Conservation (phyloP, 2,329 filamentous ascomycete genomes). For the Penicillium sp. region DNA sequence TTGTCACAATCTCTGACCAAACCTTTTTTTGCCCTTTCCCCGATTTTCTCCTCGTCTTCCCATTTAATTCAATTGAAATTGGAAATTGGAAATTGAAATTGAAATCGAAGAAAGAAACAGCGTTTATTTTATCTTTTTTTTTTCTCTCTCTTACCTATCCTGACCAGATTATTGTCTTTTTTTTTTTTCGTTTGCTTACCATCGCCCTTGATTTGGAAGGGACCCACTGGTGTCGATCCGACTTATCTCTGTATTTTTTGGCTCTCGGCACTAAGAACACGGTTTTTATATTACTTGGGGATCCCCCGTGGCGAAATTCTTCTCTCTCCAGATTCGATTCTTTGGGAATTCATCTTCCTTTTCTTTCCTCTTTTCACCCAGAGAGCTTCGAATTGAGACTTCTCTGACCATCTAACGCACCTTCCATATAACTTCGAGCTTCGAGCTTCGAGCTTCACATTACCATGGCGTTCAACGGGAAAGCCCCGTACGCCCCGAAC, state of each 20-base stretch:
- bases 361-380: constrained; percentile 8
- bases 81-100: no score
- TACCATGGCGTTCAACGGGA: constrained; percentile 33
- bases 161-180: no score
- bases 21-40: neutral
- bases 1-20: constrained; percentile 23
- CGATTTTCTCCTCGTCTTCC: neutral
- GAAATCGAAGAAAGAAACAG: no score
- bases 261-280: constrained; percentile 10
- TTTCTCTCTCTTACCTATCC: no score
- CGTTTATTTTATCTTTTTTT: no score
- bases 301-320: constrained; percentile 24
- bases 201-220: constrained; percentile 19
- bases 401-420: neutral
- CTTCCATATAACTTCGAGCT: constrained; percentile 2
- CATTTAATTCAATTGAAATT: no score
- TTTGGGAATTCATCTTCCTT: neutral
- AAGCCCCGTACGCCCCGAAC: constrained; percentile 38
- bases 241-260: constrained; percentile 17
- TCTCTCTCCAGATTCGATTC: constrained; percentile 1
- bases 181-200: neutral
- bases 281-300: constrained; percentile 25
- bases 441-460: neutral
- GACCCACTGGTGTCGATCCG: constrained; percentile 24
- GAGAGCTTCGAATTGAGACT: neutral